phyloP scores from a whole-genome alignment of 148 eudicot species.

The Camellia sinensis region DNA sequence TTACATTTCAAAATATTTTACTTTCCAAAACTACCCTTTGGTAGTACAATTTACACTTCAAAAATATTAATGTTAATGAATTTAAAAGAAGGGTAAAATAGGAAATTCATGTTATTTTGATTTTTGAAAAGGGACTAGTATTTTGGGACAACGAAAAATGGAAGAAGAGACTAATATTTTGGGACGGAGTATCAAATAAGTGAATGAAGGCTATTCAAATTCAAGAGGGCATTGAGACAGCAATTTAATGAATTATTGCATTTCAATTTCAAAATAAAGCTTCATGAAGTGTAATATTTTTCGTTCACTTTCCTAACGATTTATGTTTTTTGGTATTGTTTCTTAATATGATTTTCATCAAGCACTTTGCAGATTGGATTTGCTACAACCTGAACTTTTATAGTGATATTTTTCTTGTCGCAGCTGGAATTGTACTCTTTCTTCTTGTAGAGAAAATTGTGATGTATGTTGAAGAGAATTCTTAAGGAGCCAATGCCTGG shows the following conservation, averaged over 20 bases:
- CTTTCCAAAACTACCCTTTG: no score
- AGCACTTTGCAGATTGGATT: background rate
- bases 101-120: no score
- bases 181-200: no score
- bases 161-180: no score
- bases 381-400: slow-evolving; percentile 10
- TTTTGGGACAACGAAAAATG: no score
- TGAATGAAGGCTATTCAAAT: background rate
- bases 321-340: background rate
- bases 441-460: slow-evolving; percentile 86
- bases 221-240: background rate
- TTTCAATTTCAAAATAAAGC: no score
- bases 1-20: no score
- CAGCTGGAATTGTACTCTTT: slow-evolving; percentile 94
- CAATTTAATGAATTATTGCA: background rate
- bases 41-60: no score
- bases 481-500: slow-evolving; percentile 54
- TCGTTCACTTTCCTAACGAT: background rate
- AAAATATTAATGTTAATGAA: no score
- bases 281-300: background rate
- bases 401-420: slow-evolving; percentile 25
- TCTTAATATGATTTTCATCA: background rate
- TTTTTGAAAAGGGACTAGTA: no score
- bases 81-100: no score
- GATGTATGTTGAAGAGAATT: slow-evolving; percentile 73